These are phyloP conservation scores for Backusella macrospora DNA, from an alignment of 192 early-diverging fungal species.

Conservation along the genomic window DNA sequence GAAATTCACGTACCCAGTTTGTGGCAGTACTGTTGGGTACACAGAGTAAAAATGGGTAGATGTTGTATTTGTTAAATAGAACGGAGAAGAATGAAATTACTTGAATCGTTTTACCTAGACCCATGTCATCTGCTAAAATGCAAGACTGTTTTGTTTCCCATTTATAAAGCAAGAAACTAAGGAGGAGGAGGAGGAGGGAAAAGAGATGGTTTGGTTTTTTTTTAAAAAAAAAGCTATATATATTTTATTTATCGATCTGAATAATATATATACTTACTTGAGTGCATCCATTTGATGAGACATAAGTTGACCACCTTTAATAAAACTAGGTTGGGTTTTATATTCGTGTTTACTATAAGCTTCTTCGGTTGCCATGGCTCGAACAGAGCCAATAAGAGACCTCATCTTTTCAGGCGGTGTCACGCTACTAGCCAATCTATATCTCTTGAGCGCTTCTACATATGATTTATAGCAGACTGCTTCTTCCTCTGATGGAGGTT, in stretches of 20 bases:
- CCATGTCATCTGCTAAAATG: conserved; percentile 81
- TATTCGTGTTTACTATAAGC: conserved; percentile 48
- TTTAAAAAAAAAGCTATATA: neutral
- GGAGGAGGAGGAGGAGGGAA: neutral
- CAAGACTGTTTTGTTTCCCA: conserved; percentile 60
- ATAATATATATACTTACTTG: conserved; percentile 38
- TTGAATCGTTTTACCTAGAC: conserved; percentile 78
- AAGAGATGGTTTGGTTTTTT: neutral
- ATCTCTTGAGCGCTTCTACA: conserved; percentile 44
- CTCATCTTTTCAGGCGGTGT: conserved; percentile 39
- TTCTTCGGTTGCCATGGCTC: conserved; percentile 22
- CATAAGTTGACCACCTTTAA: conserved; percentile 61
- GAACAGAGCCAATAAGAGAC: conserved; percentile 32
- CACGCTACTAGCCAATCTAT: conserved; percentile 40
- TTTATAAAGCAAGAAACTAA: conserved; percentile 70
- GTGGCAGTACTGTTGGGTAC: conserved; percentile 66
- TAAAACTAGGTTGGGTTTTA: conserved; percentile 54
- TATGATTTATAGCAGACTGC: conserved; percentile 38
- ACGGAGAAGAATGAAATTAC: conserved; percentile 60
- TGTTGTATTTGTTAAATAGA: conserved; percentile 47
- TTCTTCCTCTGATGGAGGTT: conserved; percentile 32
- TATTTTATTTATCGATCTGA: no score
- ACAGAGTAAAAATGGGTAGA: conserved; percentile 68
- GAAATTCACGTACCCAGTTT: conserved; percentile 76
- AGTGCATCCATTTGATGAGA: conserved; percentile 69